These are phyloP conservation scores for Achlya hypogyna DNA, from an alignment of 352 stramenopile genomes.

Conservation along the genomic window DNA sequence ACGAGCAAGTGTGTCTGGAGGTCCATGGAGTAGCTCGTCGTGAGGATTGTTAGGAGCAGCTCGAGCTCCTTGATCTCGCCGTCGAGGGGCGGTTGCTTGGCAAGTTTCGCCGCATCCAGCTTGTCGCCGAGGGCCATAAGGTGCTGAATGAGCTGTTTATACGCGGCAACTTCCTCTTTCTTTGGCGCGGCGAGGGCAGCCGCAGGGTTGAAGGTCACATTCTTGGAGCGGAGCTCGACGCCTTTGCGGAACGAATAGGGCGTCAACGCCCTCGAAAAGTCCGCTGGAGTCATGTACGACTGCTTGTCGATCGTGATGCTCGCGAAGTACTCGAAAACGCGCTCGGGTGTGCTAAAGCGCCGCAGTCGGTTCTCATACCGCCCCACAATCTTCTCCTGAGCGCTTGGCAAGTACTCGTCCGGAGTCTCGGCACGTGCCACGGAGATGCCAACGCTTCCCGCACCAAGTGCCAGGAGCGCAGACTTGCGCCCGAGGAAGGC, in stretches of 20 bases:
- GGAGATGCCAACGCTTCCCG: not conserved
- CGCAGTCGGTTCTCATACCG: slow-evolving; percentile 86
- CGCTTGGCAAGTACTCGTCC: not conserved
- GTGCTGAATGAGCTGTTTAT: slow-evolving; percentile 39
- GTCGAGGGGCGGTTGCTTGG: not conserved
- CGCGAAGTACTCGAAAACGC: slow-evolving; percentile 87
- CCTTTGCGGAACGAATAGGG: slow-evolving; percentile 74
- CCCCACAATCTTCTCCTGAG: slow-evolving; percentile 60
- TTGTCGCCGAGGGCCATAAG: slow-evolving; percentile 45
- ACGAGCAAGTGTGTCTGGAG: slow-evolving; percentile 66
- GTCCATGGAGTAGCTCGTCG: slow-evolving; percentile 2
- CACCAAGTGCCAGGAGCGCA: not conserved
- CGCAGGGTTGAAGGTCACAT: slow-evolving; percentile 74
- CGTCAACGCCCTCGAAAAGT: slow-evolving; percentile 74
- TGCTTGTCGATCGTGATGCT: slow-evolving; percentile 73
- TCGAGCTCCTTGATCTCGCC: slow-evolving; percentile 30
- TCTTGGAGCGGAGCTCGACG: slow-evolving; percentile 64
- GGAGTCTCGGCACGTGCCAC: not conserved
- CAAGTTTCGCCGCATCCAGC: slow-evolving; percentile 25
- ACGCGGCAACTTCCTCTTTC: slow-evolving; percentile 39
- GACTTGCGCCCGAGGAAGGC: not conserved
- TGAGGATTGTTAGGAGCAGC: slow-evolving; percentile 24
- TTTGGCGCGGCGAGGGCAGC: slow-evolving; percentile 34
- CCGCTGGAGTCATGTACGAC: slow-evolving; percentile 73
- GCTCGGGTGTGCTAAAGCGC: slow-evolving; percentile 74